Base-by-base conservation (phyloP, 2,329 filamentous ascomycete genomes). In the Microsporum ferrugineum region DNA sequence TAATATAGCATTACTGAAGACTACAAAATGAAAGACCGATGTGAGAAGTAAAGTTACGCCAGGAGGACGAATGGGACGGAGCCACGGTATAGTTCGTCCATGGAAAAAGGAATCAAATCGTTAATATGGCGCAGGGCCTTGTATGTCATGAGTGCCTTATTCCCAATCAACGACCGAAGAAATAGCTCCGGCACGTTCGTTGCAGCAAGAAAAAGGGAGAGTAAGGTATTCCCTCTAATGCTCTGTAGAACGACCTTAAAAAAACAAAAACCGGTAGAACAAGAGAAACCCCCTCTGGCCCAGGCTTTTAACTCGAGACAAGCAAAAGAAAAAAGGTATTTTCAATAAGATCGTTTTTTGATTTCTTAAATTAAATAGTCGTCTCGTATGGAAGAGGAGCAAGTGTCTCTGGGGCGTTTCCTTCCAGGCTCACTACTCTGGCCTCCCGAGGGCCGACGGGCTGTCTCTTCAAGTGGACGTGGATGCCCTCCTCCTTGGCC, bases 381-480 rank as follows among this genome's bases (percentile, higher is more conserved):
- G 94, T 99, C 85, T 97, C 94, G 86, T 97, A 99, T 74, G 94
- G 80, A 71, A 97, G 84, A 71, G 92, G 91, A 66, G 86, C 85
- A 73, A 97, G 85, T 71, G 88, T 96, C 86, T 96, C 90, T 67
- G 91, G 90, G 76, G 85, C 83, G 82, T 89, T 89, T 76, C 90
- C 87, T 80, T 85, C 86, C 72, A 86, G 80, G 72, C 84, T 88
- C 76, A 97, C 84, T 67, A 86, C 91, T 77, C 85, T 84, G 68
- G 88, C 86, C 68, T 88, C 86, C 70, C 94, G 85, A 77, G 94
- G 94, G 76, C 82, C 82, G 71, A 79, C 80, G 68, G 94, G 87
- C 77, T 88, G 87, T 79, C 94, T 86, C 91, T 99, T 99, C 77
- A 99, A 84, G 82, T 92, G 85, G 72, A 96, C 83, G 76, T 87